Evolutionary conservation across 2,329 filamentous ascomycete species (phyloP), one percentile per base, ranked within the genome.

Genomic region (Ceratocystis albifundus): DNA sequence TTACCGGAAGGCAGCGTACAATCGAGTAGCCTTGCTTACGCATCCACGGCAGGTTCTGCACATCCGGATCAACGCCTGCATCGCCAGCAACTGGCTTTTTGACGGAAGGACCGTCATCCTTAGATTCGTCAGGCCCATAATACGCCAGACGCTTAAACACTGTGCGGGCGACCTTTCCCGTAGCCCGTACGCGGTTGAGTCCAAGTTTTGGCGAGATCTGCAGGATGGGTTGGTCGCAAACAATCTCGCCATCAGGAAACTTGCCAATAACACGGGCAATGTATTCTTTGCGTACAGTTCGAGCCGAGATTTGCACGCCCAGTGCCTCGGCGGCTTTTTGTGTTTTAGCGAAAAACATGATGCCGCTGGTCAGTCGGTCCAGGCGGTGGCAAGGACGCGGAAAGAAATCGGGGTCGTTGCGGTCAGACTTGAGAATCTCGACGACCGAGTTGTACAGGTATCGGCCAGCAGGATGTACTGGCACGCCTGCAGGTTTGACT

Each of bases 291-390:
- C 90, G 86, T 46, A 99, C 89, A 0, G 88, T 93, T 45, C 94
- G 83, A 4, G 82, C 83, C 70, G 85, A 83, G 67, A 99, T 89
- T 75, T 96, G 88, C 53, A 81, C 77, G 65, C 87, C 85, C 70
- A 99, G 82, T 41, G 80, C 80, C 70, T 93, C 90, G 0, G 94
- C 93, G 0, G 89, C 89, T 72, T 85, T 84, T 46, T 86, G 81
- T 69, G 89, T 86, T 77, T 99, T 99, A 32, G 88, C 94, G 71
- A 99, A 86, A 75, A 99, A 99, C 93, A 99, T 97, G 74, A 99
- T 89, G 62, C 94, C 94, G 71, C 90, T 96, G 0, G 94, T 99
- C 71, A 99, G 78, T 64, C 94, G 82, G 74, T 99, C 94, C 32
- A 99, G 83, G n/a, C 94, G 82, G 73, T 99, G 96, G 77, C 93